These are phyloP conservation scores for Colletotrichum godetiae DNA, from an alignment of 2,329 filamentous ascomycete species.

Conservation along the genomic window DNA sequence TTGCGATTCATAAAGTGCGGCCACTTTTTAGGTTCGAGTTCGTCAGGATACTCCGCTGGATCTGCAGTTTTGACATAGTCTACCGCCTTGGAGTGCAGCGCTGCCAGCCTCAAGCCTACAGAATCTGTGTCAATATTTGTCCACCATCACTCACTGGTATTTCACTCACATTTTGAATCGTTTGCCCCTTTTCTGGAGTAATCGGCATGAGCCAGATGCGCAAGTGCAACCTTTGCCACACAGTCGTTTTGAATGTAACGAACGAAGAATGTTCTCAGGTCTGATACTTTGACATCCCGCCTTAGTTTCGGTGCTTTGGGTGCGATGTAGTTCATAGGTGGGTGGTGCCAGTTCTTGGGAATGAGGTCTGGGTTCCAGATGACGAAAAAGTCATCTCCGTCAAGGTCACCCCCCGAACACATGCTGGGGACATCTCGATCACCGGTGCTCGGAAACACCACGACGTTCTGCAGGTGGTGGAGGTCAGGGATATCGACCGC, in stretches of 20 bases:
- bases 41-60: constrained; percentile 73
- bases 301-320: constrained; percentile 66
- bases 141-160: not conserved
- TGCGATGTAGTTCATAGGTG: constrained; percentile 81
- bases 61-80: constrained; percentile 94
- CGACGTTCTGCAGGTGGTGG: constrained; percentile 82
- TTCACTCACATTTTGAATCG: constrained; percentile 70
- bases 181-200: constrained; percentile 70
- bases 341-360: constrained; percentile 75
- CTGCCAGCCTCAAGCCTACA: constrained; percentile 75
- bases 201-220: constrained; percentile 86
- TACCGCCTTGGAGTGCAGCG: constrained; percentile 89
- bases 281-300: constrained; percentile 74
- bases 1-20: constrained; percentile 85
- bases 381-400: constrained; percentile 95
- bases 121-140: not conserved
- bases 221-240: constrained; percentile 81
- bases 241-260: constrained; percentile 92
- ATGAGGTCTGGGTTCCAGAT: constrained; percentile 87
- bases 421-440: constrained; percentile 90
- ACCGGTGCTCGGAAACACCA: constrained; percentile 87
- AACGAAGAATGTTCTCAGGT: constrained; percentile 89
- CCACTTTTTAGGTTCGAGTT: constrained; percentile 72
- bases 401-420: constrained; percentile 95
- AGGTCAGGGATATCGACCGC: constrained; percentile 82